phyloP scores from a whole-genome alignment of 2,329 filamentous ascomycete genomes.

The Pseudogymnoascus sp. region DNA sequence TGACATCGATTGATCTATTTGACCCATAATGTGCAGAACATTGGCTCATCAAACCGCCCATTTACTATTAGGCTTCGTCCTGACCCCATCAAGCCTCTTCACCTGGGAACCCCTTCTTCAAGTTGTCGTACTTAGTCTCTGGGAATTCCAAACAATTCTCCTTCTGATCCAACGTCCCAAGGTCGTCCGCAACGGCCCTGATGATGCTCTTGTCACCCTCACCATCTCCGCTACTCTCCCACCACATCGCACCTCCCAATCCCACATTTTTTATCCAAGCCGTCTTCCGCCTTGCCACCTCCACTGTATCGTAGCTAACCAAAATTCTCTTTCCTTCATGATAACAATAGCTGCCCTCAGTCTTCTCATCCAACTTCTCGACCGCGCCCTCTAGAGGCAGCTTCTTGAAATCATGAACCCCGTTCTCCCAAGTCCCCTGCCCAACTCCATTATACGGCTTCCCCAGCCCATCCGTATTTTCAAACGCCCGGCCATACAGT shows the following conservation, averaged over 20 bases:
- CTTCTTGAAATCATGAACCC: slow-evolving; percentile 82
- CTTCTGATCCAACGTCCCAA: slow-evolving; percentile 44
- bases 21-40: not conserved
- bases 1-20: not conserved
- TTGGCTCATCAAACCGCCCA: not conserved
- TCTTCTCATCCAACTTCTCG: slow-evolving; percentile 54
- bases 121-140: slow-evolving; percentile 61
- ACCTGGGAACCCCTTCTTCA: slow-evolving; percentile 47
- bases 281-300: slow-evolving; percentile 61
- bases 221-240: slow-evolving; percentile 80
- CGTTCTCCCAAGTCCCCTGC: slow-evolving; percentile 73
- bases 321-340: slow-evolving; percentile 53
- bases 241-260: slow-evolving; percentile 94
- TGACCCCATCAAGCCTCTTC: slow-evolving; percentile 31
- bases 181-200: slow-evolving; percentile 47
- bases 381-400: slow-evolving; percentile 61
- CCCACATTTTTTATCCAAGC: slow-evolving; percentile 57
- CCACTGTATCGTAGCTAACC: slow-evolving; percentile 70
- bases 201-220: slow-evolving; percentile 59
- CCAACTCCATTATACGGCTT: slow-evolving; percentile 62
- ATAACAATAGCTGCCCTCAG: slow-evolving; percentile 71
- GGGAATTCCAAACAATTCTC: slow-evolving; percentile 57
- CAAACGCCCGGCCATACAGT: slow-evolving; percentile 80
- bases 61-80: not conserved
- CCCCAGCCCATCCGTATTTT: slow-evolving; percentile 68